These are phyloP conservation scores for Peronospora tabacina DNA, from an alignment of 352 stramenopile species.

Conservation along the genomic window DNA sequence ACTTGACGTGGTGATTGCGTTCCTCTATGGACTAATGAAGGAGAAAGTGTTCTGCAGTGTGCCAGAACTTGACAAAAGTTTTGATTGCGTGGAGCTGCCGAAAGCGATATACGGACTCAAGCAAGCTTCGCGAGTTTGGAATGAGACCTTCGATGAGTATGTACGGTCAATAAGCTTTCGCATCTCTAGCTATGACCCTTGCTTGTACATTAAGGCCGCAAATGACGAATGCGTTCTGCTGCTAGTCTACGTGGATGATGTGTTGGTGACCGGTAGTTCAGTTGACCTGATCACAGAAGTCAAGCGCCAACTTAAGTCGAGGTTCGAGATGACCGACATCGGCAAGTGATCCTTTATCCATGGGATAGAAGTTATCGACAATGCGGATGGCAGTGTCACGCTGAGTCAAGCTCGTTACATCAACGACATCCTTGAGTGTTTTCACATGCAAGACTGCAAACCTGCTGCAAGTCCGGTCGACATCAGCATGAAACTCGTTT, in stretches of 20 bases:
- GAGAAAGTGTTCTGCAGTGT: constrained; percentile 2
- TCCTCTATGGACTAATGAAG: constrained; percentile 5
- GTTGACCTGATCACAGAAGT: constrained; percentile 1
- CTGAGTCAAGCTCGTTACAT: constrained; percentile 13
- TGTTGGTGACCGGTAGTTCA: constrained; percentile 11
- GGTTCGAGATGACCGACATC: constrained; percentile 22
- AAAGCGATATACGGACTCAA: constrained; percentile 5
- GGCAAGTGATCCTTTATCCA: constrained; percentile 21
- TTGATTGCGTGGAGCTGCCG: constrained; percentile 1
- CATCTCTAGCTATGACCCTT: background rate
- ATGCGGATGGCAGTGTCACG: constrained; percentile 9
- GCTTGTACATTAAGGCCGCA: constrained; percentile 13
- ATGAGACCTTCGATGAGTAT: constrained; percentile 2
- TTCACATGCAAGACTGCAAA: constrained; percentile 18
- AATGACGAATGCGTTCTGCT: constrained; percentile 3
- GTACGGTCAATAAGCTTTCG: background rate
- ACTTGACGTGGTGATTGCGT: constrained; percentile 6
- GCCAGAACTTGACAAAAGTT: background rate
- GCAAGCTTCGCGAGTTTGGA: constrained; percentile 6
- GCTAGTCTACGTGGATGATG: constrained; percentile 14
- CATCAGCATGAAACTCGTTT: background rate
- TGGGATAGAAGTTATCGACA: constrained; percentile 12
- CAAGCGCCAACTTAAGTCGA: constrained; percentile 14
- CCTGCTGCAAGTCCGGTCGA: too few relatives aligned
- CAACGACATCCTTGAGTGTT: constrained; percentile 17